A percentile compares a stretch with the other conserved stretches of the same genome.
Evolutionary conservation across 495 filamentous ascomycete species (phyloP).

Genomic region (Penicillium manginii): DNA sequence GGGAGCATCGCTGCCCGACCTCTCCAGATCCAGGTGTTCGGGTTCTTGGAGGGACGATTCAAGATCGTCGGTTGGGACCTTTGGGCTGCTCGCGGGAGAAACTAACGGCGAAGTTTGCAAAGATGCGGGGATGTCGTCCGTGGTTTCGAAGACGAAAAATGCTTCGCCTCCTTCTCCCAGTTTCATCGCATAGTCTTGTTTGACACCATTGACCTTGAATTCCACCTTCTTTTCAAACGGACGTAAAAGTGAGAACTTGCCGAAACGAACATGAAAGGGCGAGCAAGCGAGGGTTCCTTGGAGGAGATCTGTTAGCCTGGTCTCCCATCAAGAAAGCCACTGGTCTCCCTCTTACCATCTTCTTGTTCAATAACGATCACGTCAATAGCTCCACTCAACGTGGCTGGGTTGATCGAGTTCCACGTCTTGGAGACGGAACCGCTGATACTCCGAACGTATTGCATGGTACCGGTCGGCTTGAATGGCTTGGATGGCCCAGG

Average conservation of each 20-base stretch:
- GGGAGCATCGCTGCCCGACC: slow-evolving; percentile 22
- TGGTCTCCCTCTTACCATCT: slow-evolving; percentile 63
- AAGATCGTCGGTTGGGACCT: slow-evolving; percentile 58
- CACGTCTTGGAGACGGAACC: slow-evolving; percentile 97
- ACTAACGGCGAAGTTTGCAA: slow-evolving; percentile 93
- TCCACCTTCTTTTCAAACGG: slow-evolving; percentile 99
- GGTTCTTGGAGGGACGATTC: slow-evolving; percentile 72
- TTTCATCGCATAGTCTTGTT: slow-evolving; percentile 97
- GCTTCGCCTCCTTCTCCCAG: slow-evolving; percentile 96
- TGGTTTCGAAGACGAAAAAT: slow-evolving; percentile 98
- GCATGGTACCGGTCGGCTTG: slow-evolving; percentile 62
- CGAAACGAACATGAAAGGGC: slow-evolving; percentile 98
- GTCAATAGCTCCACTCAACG: slow-evolving; percentile 95
- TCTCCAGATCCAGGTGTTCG: slow-evolving; percentile 76
- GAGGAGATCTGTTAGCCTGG: slow-evolving; percentile 9
- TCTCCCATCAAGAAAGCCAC: not conserved
- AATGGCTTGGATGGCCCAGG: slow-evolving; percentile 26
- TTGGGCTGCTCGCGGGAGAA: slow-evolving; percentile 82
- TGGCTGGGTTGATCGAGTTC: slow-evolving; percentile 99
- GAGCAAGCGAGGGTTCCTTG: slow-evolving; percentile 80
- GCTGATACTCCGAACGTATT: slow-evolving; percentile 96
- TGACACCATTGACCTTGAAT: slow-evolving; percentile 90
- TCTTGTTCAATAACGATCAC: slow-evolving; percentile 98
- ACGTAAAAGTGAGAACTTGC: slow-evolving; percentile 94
- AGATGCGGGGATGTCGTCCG: slow-evolving; percentile 81